Conservation (phyloP, 129 eudicot species). For the carrot (Daucus carota) region DNA sequence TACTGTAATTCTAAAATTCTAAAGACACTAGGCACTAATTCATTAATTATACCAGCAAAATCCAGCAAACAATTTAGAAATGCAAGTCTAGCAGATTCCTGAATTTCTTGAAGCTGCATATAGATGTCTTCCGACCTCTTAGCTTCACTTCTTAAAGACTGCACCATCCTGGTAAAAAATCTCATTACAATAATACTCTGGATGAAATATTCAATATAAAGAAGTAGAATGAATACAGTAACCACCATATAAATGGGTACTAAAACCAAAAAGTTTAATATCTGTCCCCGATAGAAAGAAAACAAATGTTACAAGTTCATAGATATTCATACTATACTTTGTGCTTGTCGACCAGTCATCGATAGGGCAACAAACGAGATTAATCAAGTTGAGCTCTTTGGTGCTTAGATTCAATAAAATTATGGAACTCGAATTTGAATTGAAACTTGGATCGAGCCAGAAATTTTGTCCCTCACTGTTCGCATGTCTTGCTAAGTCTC, state of each 20-base stretch:
- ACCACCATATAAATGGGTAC: neutral
- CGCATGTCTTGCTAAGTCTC: neutral
- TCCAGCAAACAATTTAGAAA: conserved; percentile 80
- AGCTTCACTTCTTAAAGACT: conserved; percentile 67
- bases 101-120: conserved; percentile 77
- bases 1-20: conserved; percentile 10
- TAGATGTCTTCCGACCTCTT: conserved; percentile 68
- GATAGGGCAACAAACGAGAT: too few relatives aligned
- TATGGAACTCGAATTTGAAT: too few relatives aligned
- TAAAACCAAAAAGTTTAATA: neutral
- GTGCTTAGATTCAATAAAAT: too few relatives aligned
- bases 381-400: too few relatives aligned
- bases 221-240: neutral
- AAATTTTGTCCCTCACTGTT: too few relatives aligned
- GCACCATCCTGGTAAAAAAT: conserved; percentile 57
- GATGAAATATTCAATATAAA: neutral
- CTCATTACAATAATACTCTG: neutral
- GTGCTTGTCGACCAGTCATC: too few relatives aligned
- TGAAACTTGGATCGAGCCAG: too few relatives aligned
- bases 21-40: neutral
- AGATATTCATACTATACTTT: neutral
- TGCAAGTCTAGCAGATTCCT: conserved; percentile 85
- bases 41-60: conserved; percentile 68
- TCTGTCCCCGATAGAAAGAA: neutral
- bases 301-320: neutral